These are phyloP conservation scores for Exophiala aquamarina DNA, from an alignment of 2,329 filamentous ascomycete genomes.

Conservation along the genomic window DNA sequence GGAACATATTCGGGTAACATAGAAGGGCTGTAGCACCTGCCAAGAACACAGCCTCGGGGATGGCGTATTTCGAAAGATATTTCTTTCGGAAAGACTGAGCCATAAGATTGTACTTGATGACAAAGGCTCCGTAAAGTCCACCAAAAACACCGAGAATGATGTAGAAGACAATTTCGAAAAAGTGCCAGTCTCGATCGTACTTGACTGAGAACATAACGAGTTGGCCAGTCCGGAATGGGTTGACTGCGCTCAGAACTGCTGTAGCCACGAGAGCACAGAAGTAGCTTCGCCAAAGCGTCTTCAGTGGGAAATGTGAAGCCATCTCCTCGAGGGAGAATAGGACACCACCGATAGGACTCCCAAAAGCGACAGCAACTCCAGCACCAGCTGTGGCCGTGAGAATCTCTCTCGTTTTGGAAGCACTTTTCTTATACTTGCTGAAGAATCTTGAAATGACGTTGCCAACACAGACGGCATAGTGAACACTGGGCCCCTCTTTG, in stretches of 20 bases:
- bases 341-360: slow-evolving; percentile 94
- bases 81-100: slow-evolving; percentile 92
- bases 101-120: slow-evolving; percentile 96
- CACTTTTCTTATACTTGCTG: slow-evolving; percentile 85
- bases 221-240: slow-evolving; percentile 94
- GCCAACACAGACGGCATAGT: slow-evolving; percentile 95
- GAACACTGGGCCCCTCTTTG: slow-evolving; percentile 97
- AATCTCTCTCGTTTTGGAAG: slow-evolving; percentile 92
- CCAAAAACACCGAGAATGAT: slow-evolving; percentile 89
- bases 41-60: slow-evolving; percentile 81
- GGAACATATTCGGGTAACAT: slow-evolving; percentile 95
- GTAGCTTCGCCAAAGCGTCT: slow-evolving; percentile 97
- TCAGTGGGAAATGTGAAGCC: slow-evolving; percentile 92
- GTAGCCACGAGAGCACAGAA: slow-evolving; percentile 96
- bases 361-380: slow-evolving; percentile 94
- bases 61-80: slow-evolving; percentile 78
- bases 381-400: slow-evolving; percentile 92
- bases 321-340: slow-evolving; percentile 97
- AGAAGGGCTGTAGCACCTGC: slow-evolving; percentile 82
- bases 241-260: slow-evolving; percentile 90
- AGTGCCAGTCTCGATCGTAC: slow-evolving; percentile 96
- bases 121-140: slow-evolving; percentile 90
- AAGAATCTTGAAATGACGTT: slow-evolving; percentile 95
- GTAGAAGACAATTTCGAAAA: slow-evolving; percentile 93
- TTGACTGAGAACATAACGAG: slow-evolving; percentile 98